phyloP scores from a whole-genome alignment of 2,329 filamentous ascomycete species.

The Penicillium sp. region DNA sequence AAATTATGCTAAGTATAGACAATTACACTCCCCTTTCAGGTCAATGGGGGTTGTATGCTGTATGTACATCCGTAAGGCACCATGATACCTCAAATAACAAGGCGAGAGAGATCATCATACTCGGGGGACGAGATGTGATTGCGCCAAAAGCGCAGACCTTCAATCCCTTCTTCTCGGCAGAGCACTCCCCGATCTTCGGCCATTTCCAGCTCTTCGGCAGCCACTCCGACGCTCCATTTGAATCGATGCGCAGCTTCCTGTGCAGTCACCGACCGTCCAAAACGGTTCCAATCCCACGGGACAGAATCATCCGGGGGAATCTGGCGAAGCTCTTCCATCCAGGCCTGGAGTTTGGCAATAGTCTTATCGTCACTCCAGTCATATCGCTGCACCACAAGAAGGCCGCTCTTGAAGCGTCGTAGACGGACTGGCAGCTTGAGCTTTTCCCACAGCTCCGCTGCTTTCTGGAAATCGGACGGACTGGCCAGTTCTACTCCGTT shows the following conservation, averaged over 20 bases:
- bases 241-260: conserved; percentile 87
- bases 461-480: conserved; percentile 86
- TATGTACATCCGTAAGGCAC: neutral
- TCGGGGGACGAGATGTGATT: conserved; percentile 54
- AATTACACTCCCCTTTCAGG: neutral
- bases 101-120: conserved; percentile 1
- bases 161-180: conserved; percentile 87
- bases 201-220: conserved; percentile 94
- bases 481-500: conserved; percentile 94
- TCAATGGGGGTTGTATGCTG: neutral
- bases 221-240: conserved; percentile 95
- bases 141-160: conserved; percentile 90
- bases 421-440: conserved; percentile 82
- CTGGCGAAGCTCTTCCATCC: conserved; percentile 72
- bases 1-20: neutral
- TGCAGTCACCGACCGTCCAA: conserved; percentile 82
- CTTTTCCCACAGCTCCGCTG: conserved; percentile 82
- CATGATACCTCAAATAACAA: conserved; percentile 1
- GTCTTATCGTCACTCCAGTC: conserved; percentile 92
- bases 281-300: conserved; percentile 72
- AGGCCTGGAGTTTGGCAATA: conserved; percentile 69
- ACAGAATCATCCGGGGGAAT: conserved; percentile 64
- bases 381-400: conserved; percentile 87
- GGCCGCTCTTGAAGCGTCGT: conserved; percentile 84
- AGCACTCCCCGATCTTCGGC: conserved; percentile 85